Conservation (phyloP, 2,329 filamentous ascomycete species). For the Furcasterigmium sp. region DNA sequence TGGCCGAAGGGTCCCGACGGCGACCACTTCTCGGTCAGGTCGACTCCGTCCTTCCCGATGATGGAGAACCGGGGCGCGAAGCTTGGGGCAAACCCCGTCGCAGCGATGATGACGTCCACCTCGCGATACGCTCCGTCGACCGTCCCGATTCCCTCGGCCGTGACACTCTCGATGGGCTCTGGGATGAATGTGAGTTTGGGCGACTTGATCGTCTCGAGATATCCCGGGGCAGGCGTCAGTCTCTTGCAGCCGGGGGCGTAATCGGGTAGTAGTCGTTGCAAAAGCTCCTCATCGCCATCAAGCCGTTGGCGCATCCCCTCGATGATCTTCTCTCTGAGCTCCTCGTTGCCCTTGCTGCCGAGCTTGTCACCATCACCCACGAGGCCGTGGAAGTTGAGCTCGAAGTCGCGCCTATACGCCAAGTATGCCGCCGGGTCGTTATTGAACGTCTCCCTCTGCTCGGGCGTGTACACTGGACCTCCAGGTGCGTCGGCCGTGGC, state of each 20-base stretch:
- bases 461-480: neutral
- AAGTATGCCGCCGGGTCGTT: neutral
- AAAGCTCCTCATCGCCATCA: neutral
- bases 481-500: neutral
- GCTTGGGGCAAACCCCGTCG: slow-evolving; percentile 17
- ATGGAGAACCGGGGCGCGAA: slow-evolving; percentile 34
- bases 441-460: neutral
- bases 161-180: slow-evolving; percentile 23
- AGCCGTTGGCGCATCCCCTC: neutral
- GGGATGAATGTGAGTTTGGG: slow-evolving; percentile 26
- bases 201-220: slow-evolving; percentile 16
- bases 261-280: slow-evolving; percentile 5
- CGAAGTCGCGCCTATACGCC: neutral
- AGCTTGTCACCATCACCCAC: neutral
- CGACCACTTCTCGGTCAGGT: slow-evolving; percentile 22
- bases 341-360: neutral
- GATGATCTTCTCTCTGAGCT: neutral
- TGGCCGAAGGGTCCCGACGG: slow-evolving; percentile 11
- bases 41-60: slow-evolving; percentile 29
- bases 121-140: slow-evolving; percentile 19
- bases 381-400: neutral
- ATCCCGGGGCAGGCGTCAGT: slow-evolving; percentile 14
- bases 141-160: slow-evolving; percentile 17
- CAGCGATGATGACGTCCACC: slow-evolving; percentile 17
- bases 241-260: slow-evolving; percentile 17